Evolutionary conservation across 345 rosid species (phyloP).

Genomic region (Hirschfeldia incana): DNA sequence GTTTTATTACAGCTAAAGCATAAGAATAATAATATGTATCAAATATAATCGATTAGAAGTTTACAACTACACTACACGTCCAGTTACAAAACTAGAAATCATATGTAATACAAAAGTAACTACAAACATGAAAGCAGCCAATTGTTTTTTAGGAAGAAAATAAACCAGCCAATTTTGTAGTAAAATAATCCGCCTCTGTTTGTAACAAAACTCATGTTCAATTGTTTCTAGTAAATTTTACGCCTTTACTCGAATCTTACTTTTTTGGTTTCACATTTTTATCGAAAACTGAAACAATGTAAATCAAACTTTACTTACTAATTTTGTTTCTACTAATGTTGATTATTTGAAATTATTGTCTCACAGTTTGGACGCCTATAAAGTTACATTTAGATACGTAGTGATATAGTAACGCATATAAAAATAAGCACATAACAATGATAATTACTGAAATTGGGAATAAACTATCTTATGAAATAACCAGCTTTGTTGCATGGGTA

Average conservation of each 20-base stretch:
- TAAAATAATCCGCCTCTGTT: neutral
- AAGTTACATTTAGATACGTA: neutral
- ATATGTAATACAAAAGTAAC: neutral
- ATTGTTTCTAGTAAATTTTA: too few species aligned
- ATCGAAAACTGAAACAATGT: too few species aligned
- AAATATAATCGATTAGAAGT: neutral
- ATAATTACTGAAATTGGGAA: neutral
- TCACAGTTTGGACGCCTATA: neutral
- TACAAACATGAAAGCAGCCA: neutral
- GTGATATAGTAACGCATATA: neutral
- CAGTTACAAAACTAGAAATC: neutral
- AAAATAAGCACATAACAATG: neutral
- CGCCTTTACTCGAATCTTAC: too few species aligned
- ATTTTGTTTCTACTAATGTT: neutral
- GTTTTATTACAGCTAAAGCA: neutral
- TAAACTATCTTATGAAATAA: neutral
- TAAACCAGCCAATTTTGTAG: neutral
- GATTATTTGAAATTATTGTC: constrained; percentile 2
- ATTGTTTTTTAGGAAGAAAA: neutral
- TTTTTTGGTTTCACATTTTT: too few species aligned
- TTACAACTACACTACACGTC: neutral
- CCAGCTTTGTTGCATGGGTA: constrained; percentile 21
- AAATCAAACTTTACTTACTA: neutral
- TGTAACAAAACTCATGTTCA: neutral
- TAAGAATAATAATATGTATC: neutral